Base-by-base conservation (phyloP, 2,329 filamentous ascomycete genomes). In the Curvularia verruculosa region DNA sequence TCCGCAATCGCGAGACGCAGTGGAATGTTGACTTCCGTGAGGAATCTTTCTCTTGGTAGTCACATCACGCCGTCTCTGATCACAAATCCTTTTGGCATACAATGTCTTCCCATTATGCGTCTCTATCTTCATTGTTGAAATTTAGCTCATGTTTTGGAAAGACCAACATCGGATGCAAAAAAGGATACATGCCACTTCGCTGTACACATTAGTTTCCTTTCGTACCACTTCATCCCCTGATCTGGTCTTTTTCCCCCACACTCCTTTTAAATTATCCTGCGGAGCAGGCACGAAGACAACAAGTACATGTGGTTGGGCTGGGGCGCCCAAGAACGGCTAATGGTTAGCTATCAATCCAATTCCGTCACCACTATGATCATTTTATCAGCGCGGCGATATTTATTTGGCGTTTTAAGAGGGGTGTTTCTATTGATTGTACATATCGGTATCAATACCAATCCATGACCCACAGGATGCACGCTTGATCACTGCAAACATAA, bases 1-100 rank as follows among this genome's bases (percentile, higher is more conserved):
- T 90, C 44, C 82, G 90, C 58, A 81, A 81, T 49, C 82, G 86
- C 65, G 87, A 90, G 73, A 82, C 87, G 61, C 77, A 82, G 45
- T 87, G 85, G 62, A 85, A 86, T 58, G 86, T 93, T 52, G 90
- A 93, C 70, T 92, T 93, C 74, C 83, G 90, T 59, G 90, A 94
- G 77, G 89, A 93, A 75, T 88, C 89, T 4, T 94, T 93, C 78
- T 84, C 83, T 41, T 87, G 84, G 84, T 87, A 74, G 60, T 63
- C 49, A 46, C 43, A 8, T 41, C 49, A 37, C 37, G 24, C 36
- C 39, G 52, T 52, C 28, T 44, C 58, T 46, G 39, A 44, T 57
- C 54, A 53, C 45, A 28, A n/a, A n/a, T 54, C 54, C 18, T 19
- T n/a, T 60, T 40, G 52, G 54, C 64, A 21, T 63, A 65, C 59